Base-by-base conservation (phyloP, 1,139 yeast species). In the Hyphopichia fennica region DNA sequence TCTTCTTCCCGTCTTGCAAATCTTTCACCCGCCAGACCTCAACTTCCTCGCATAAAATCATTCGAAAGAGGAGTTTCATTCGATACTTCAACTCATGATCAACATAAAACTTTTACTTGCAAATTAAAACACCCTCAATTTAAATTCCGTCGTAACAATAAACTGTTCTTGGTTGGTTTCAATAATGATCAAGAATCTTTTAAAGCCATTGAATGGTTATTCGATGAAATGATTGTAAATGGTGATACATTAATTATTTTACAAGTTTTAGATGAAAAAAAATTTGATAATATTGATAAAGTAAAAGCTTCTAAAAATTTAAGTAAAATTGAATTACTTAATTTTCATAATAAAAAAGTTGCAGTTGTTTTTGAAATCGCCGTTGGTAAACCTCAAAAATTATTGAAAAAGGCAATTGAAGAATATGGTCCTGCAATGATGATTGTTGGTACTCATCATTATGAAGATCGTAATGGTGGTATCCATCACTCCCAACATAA, bases 351-450 rank as follows among this genome's bases (percentile, higher is more conserved):
- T 41, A 78, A 75, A 47, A 76, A 75, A 49, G 67, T 79, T 4
- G 72, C 83, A 17, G 57, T 84, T 11, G 78, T 81, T 29, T 73
- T 77, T 45, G 90, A 84, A 56, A 69, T 79, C 28, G 80, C 77
- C 15, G 73, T 83, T 19, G 90, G 90, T 1, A 80, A 79, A 48
- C 82, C 83, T 2, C 78, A 78, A 45, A 76, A 74, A 47, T 59
- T 73, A 53, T 67, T 84, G 41, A 77, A 77, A 43, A 65, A 69
- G 20, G 83, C 85, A 44, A 72, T 79, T 27, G 68, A 72, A 37
- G 86, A 83, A 45, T 84, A 82, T 57, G 77, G 77, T 42, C 90
- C 90, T 2, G 73, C 81, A 6, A 72, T 82, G 65, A 72, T 84
- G 69, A 71, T 82, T 17, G 83, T 84, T 28, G 91, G 91, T 1